phyloP scores from a whole-genome alignment of 495 filamentous ascomycete genomes.

The Neurospora sp. region DNA sequence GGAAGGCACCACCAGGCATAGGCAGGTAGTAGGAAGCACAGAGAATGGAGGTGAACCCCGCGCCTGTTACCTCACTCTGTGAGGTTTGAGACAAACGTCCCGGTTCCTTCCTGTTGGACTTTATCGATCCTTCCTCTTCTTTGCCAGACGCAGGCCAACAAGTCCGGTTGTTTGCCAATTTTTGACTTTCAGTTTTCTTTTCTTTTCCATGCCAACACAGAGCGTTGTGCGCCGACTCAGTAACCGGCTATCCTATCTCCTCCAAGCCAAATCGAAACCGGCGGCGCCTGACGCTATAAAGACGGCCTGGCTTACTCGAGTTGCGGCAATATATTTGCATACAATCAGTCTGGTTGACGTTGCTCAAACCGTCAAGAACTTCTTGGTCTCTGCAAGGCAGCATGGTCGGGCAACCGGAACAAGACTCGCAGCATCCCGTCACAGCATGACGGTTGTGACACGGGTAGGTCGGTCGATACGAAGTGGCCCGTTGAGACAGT shows the following conservation, averaged over 20 bases:
- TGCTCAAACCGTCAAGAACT: background rate
- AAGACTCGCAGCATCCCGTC: background rate
- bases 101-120: background rate
- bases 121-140: background rate
- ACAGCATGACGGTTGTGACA: background rate
- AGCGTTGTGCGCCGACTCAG: background rate
- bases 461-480: slow-evolving; percentile 1
- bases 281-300: background rate
- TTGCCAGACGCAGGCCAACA: background rate
- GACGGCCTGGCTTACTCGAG: background rate
- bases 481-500: background rate
- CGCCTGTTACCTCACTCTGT: background rate
- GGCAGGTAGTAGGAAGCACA: background rate
- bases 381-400: background rate
- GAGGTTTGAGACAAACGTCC: background rate
- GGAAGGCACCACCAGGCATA: background rate
- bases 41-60: background rate
- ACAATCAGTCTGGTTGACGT: background rate
- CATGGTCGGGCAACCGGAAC: background rate
- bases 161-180: background rate
- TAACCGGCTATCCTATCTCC: background rate
- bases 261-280: background rate
- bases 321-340: background rate
- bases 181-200: background rate
- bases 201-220: background rate